Conservation (phyloP, 306 rosid genomes). For the Trifolium pratense region DNA sequence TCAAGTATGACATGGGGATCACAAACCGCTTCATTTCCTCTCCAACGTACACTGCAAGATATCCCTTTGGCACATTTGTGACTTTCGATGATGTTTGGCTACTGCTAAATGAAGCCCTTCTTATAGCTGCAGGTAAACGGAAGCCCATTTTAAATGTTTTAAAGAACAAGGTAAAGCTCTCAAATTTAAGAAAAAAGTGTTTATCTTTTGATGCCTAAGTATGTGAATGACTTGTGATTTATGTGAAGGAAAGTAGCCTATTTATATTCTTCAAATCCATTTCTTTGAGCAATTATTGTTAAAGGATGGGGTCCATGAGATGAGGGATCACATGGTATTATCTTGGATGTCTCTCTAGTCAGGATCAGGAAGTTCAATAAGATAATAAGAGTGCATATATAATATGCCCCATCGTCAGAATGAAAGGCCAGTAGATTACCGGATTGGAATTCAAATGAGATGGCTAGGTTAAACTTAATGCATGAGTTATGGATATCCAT, state of each 20-base stretch:
- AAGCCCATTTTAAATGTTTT: conserved; percentile 36
- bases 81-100: conserved; percentile 33
- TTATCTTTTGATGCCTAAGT: background rate
- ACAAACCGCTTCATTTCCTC: background rate
- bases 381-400: no score
- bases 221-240: conserved; percentile 12
- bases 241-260: background rate
- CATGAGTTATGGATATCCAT: background rate
- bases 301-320: background rate
- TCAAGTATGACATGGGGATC: background rate
- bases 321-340: background rate
- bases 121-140: conserved; percentile 26
- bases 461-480: background rate
- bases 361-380: no score
- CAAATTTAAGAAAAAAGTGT: background rate
- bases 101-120: conserved; percentile 2
- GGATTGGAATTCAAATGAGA: background rate
- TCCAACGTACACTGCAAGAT: background rate
- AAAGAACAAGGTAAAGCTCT: background rate
- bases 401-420: no score
- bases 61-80: background rate
- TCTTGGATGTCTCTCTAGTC: no score
- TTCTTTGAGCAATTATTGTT: background rate
- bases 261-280: background rate
- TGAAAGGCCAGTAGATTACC: background rate